Evolutionary conservation across 805 yeast genomes (phyloP).

Genomic region (Suhomyces sp.): DNA sequence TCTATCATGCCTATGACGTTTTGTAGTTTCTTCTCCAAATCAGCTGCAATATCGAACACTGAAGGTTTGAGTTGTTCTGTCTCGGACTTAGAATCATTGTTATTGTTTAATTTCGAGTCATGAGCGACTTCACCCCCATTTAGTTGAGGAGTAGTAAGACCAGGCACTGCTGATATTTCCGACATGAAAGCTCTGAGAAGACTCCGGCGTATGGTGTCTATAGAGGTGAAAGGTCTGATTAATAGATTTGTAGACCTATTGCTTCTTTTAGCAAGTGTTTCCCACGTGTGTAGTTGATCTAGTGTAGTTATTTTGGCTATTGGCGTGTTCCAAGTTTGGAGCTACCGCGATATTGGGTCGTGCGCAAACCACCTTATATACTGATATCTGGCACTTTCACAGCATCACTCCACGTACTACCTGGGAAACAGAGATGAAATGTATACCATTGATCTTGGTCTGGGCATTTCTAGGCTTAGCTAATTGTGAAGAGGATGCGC

Average conservation of each 20-base stretch:
- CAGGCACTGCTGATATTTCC: constrained; percentile 15
- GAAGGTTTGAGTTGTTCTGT: constrained; percentile 6
- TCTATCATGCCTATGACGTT: constrained; percentile 22
- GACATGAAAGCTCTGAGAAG: neutral
- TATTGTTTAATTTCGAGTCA: neutral
- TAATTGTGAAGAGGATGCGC: neutral
- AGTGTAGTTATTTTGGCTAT: neutral
- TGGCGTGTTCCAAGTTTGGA: neutral
- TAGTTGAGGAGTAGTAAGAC: constrained; percentile 34
- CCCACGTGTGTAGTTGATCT: neutral
- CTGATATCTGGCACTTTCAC: neutral
- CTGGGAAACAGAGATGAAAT: neutral
- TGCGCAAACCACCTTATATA: neutral
- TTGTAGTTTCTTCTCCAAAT: constrained; percentile 26
- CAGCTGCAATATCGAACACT: constrained; percentile 34
- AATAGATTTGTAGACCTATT: neutral
- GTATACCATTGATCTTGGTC: neutral
- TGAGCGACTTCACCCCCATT: constrained; percentile 23
- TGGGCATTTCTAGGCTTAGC: neutral
- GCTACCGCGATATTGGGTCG: constrained; percentile 3
- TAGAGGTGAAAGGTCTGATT: neutral
- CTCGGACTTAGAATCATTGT: constrained; percentile 9
- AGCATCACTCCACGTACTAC: neutral
- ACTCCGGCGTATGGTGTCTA: neutral
- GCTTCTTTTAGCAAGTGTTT: neutral